These are phyloP conservation scores for Coemansia furcata DNA, from an alignment of 192 early-diverging fungal species.

Conservation along the genomic window DNA sequence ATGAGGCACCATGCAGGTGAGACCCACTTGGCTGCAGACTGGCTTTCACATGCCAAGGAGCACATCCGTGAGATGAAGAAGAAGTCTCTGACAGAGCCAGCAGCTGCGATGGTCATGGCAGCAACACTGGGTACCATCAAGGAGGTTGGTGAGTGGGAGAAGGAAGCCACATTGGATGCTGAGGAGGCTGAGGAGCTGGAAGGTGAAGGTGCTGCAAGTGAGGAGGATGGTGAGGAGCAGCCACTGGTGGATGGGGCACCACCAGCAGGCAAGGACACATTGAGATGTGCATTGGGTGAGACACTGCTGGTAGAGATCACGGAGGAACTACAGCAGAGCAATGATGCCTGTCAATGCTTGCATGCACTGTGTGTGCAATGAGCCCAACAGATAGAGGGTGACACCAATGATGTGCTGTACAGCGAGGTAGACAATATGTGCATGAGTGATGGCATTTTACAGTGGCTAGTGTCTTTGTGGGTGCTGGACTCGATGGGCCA, in stretches of 20 bases:
- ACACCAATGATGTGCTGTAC: neutral
- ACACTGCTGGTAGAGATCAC: neutral
- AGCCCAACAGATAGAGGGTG: neutral
- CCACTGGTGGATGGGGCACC: neutral
- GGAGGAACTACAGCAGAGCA: neutral
- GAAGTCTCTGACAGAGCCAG: neutral
- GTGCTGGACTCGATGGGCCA: neutral
- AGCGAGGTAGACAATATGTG: neutral
- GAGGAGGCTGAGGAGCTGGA: neutral
- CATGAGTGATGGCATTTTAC: neutral
- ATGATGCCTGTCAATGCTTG: neutral
- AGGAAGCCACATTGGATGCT: neutral
- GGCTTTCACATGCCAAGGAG: constrained; percentile 10
- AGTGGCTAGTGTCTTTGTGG: neutral
- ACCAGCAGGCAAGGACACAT: neutral
- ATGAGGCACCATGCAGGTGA: constrained; percentile 1
- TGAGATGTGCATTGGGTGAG: neutral
- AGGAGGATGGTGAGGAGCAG: neutral
- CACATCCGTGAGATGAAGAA: neutral
- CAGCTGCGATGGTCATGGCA: neutral
- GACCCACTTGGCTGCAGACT: constrained; percentile 10
- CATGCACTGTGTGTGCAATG: neutral
- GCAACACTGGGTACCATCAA: neutral
- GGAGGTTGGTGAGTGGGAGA: neutral
- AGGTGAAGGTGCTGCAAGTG: neutral